phyloP scores from a whole-genome alignment of 805 yeast species.

The Ogataea naganishii region DNA sequence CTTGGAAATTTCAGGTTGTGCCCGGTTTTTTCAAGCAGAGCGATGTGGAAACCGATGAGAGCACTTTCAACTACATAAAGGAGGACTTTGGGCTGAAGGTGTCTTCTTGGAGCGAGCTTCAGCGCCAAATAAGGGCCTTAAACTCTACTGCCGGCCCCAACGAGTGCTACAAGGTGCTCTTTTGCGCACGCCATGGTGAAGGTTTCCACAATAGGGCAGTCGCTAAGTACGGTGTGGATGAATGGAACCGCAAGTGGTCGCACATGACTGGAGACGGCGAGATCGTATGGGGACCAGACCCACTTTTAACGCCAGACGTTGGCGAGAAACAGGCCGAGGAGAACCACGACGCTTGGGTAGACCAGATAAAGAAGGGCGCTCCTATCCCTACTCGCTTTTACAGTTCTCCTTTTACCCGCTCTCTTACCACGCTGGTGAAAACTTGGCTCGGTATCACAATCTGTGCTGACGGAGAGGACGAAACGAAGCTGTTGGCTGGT shows the following conservation, averaged over 20 bases:
- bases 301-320: slow-evolving; percentile 39
- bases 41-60: slow-evolving; percentile 34
- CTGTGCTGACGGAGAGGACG: slow-evolving; percentile 15
- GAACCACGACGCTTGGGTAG: slow-evolving; percentile 33
- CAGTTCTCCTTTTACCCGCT: slow-evolving; percentile 57
- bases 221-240: slow-evolving; percentile 42
- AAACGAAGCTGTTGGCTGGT: slow-evolving; percentile 6
- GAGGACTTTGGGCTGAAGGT: slow-evolving; percentile 36
- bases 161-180: slow-evolving; percentile 38
- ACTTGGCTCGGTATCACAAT: slow-evolving; percentile 40
- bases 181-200: slow-evolving; percentile 62
- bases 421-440: slow-evolving; percentile 43
- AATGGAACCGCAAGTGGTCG: slow-evolving; percentile 54
- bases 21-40: slow-evolving; percentile 43
- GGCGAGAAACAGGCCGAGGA: slow-evolving; percentile 51
- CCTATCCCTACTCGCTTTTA: slow-evolving; percentile 50
- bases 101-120: slow-evolving; percentile 31
- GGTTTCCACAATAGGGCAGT: slow-evolving; percentile 57
- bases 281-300: slow-evolving; percentile 51
- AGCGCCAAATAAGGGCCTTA: slow-evolving; percentile 23
- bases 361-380: slow-evolving; percentile 36
- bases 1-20: slow-evolving; percentile 41
- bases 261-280: slow-evolving; percentile 44
- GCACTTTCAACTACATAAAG: slow-evolving; percentile 31
- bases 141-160: slow-evolving; percentile 26